These are phyloP conservation scores for Septoria linicola DNA, from an alignment of 2,329 filamentous ascomycete genomes.

Conservation along the genomic window DNA sequence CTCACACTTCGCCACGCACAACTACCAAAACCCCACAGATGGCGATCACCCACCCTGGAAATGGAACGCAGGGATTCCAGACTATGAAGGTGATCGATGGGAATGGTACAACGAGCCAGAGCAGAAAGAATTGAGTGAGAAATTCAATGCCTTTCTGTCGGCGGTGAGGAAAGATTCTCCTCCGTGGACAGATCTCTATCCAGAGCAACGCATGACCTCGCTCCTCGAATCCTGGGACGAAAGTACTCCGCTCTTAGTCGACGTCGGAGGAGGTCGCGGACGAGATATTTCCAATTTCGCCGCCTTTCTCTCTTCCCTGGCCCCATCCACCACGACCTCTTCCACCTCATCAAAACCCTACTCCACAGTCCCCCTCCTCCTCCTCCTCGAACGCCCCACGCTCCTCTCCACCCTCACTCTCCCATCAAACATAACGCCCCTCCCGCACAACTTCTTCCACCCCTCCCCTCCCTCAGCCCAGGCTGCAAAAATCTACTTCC, in stretches of 20 bases:
- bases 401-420: background rate
- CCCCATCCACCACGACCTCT: too few species aligned
- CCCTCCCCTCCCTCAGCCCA: slow-evolving; percentile 17
- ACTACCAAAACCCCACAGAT: slow-evolving; percentile 20
- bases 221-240: too few species aligned
- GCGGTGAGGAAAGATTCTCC: slow-evolving; percentile 9
- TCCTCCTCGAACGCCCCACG: too few species aligned
- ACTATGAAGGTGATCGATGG: slow-evolving; percentile 17
- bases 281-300: slow-evolving; percentile 19
- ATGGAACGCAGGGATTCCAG: slow-evolving; percentile 8
- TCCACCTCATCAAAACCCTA: too few species aligned
- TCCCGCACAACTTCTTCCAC: slow-evolving; percentile 26
- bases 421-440: background rate
- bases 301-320: too few species aligned
- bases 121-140: slow-evolving; percentile 4
- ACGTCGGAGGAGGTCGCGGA: slow-evolving; percentile 30
- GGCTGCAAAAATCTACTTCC: slow-evolving; percentile 35
- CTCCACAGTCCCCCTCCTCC: too few species aligned
- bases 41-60: slow-evolving; percentile 17
- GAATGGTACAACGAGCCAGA: slow-evolving; percentile 4
- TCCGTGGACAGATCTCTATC: slow-evolving; percentile 16
- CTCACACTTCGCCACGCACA: slow-evolving; percentile 14
- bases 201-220: too few species aligned
- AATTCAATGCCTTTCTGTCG: slow-evolving; percentile 20
- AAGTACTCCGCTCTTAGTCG: slow-evolving; percentile 23